Percentiles rank a stretch among this genome's conserved stretches.
These are phyloP conservation scores for Ophiostoma sp. DNA, from an alignment of 2,329 filamentous ascomycete species.

Conservation along the genomic window DNA sequence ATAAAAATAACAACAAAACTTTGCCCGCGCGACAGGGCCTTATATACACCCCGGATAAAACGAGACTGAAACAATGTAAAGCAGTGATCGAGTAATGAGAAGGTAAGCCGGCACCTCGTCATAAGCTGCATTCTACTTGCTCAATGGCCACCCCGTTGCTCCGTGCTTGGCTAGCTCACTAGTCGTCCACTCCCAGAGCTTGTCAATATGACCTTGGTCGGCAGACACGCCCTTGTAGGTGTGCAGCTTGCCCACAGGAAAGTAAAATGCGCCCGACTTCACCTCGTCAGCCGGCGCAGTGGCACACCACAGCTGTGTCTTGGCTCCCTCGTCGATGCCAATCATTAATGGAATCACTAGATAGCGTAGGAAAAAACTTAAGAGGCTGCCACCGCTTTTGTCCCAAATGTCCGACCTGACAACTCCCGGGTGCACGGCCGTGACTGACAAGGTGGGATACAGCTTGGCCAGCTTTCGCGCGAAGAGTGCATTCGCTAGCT, in stretches of 20 bases:
- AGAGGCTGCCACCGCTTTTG: neutral
- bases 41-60: neutral
- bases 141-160: conserved; percentile 11
- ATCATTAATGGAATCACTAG: conserved; percentile 20
- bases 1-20: neutral
- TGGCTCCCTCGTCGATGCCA: conserved; percentile 33
- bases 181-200: conserved; percentile 40
- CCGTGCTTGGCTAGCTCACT: conserved; percentile 25
- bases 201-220: conserved; percentile 32
- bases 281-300: conserved; percentile 30
- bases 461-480: conserved; percentile 31
- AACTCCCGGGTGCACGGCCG: conserved; percentile 20
- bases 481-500: conserved; percentile 36
- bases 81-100: neutral
- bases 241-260: conserved; percentile 33
- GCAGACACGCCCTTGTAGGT: conserved; percentile 29
- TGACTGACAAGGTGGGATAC: conserved; percentile 31
- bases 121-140: neutral
- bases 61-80: neutral
- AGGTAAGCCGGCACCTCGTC: neutral
- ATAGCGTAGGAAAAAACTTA: conserved; percentile 17
- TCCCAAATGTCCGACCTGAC: conserved; percentile 18
- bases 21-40: neutral
- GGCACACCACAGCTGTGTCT: conserved; percentile 43
- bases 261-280: conserved; percentile 36